Evolutionary conservation across 192 early-diverging fungal genomes (phyloP).

Genomic region (Rhizoclosmatium globosum): DNA sequence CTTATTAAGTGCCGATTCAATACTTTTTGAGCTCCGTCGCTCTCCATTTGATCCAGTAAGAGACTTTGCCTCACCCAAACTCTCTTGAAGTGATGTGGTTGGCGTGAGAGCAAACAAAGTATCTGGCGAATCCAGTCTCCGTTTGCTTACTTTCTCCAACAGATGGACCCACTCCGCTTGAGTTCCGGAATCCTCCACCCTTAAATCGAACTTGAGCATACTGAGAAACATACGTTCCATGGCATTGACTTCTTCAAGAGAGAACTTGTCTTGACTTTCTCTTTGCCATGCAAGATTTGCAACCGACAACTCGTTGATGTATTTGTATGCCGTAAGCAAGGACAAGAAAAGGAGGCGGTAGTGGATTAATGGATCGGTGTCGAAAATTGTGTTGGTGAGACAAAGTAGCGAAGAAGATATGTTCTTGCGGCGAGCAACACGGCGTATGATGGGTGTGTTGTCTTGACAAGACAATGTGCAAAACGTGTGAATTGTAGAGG

Average conservation of each 20-base stretch:
- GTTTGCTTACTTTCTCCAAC: neutral
- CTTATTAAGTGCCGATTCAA: too few species aligned
- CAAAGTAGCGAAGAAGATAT: conserved; percentile 24
- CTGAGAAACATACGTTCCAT: conserved; percentile 69
- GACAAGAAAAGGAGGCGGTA: conserved; percentile 64
- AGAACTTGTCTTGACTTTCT: conserved; percentile 61
- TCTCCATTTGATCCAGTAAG: too few species aligned
- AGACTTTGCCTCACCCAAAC: too few species aligned
- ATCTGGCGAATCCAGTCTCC: too few species aligned
- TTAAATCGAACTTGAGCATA: conserved; percentile 29
- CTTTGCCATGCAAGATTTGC: conserved; percentile 66
- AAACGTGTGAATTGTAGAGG: neutral
- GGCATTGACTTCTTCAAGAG: conserved; percentile 64
- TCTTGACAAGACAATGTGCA: neutral
- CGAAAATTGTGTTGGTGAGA: neutral
- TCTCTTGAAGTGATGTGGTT: too few species aligned
- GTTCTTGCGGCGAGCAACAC: neutral
- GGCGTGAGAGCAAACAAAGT: too few species aligned
- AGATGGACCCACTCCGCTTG: conserved; percentile 7
- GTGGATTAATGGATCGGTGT: neutral
- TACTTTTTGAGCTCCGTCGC: too few species aligned
- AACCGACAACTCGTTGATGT: conserved; percentile 66
- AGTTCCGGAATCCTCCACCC: neutral
- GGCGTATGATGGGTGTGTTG: neutral
- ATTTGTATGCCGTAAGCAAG: conserved; percentile 66